A percentile compares a stretch with the other conserved stretches of the same genome.
Evolutionary conservation across 139 green algal species (phyloP).

Genomic region (Gonium pectorale): DNA sequence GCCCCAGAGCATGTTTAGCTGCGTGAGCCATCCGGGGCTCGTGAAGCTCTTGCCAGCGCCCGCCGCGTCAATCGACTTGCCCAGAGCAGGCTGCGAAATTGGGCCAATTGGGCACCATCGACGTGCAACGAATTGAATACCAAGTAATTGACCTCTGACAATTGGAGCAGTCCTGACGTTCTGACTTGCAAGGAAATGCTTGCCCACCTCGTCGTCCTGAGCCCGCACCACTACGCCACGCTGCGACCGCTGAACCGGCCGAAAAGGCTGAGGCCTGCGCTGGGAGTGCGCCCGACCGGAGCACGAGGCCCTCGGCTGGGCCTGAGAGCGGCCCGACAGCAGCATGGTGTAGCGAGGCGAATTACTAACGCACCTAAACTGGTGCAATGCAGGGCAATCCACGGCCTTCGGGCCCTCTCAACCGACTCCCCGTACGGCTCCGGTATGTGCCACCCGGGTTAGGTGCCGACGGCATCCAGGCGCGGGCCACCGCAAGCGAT

Average conservation of each 20-base stretch:
- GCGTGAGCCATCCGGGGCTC: conserved; percentile 90
- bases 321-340: not conserved
- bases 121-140: no score
- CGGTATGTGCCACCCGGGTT: no score
- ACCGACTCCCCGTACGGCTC: no score
- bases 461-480: no score
- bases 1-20: conserved; percentile 90
- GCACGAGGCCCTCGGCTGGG: not conserved
- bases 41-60: conserved; percentile 82
- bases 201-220: conserved; percentile 7
- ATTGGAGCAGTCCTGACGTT: no score
- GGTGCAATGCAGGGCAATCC: no score
- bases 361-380: no score
- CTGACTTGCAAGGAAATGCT: no score
- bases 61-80: conserved; percentile 81
- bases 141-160: no score
- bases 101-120: not conserved
- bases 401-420: no score
- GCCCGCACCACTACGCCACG: not conserved
- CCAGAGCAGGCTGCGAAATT: conserved; percentile 22
- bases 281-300: not conserved
- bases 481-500: no score
- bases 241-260: not conserved
- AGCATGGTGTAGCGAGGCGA: no score
- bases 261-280: not conserved